phyloP scores from a whole-genome alignment of 2,329 filamentous ascomycete genomes.

The Stagonosporopsis rhizophila region DNA sequence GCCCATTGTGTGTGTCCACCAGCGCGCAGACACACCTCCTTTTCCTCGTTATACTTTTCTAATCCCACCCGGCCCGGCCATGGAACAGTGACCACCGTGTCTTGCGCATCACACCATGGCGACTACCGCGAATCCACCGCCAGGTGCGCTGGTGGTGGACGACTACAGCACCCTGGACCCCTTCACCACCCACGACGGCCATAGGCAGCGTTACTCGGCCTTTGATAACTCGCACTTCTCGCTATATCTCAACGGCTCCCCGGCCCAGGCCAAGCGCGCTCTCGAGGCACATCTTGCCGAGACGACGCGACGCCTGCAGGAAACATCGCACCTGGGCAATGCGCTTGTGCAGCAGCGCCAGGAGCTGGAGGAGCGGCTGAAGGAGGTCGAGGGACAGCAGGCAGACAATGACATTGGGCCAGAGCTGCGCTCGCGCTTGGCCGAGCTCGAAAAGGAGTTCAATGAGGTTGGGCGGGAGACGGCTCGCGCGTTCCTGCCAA shows the following conservation, averaged over 20 bases:
- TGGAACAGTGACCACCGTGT: conserved; percentile 36
- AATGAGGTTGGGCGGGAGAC: conserved; percentile 92
- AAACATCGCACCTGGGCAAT: conserved; percentile 87
- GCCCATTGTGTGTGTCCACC: neutral
- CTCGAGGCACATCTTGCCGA: conserved; percentile 91
- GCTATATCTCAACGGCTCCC: conserved; percentile 77
- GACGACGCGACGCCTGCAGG: conserved; percentile 88
- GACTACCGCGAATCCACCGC: conserved; percentile 50
- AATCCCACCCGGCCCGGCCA: conserved; percentile 26
- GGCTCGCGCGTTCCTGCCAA: conserved; percentile 86
- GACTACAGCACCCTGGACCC: conserved; percentile 53
- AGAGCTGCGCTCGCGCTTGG: conserved; percentile 81
- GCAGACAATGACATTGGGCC: conserved; percentile 75
- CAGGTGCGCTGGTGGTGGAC: conserved; percentile 51
- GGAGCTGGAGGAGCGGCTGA: conserved; percentile 79
- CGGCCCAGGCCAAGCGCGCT: conserved; percentile 84
- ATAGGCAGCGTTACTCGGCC: conserved; percentile 75
- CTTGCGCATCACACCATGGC: conserved; percentile 47
- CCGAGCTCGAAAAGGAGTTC: conserved; percentile 91
- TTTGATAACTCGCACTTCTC: conserved; percentile 84
- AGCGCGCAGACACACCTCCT: conserved; percentile 2
- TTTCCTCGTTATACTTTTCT: conserved; percentile 10
- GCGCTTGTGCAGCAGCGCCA: conserved; percentile 86
- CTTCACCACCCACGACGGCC: conserved; percentile 52
- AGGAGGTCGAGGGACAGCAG: conserved; percentile 81